These are phyloP conservation scores for Pharnaceum exiguum DNA, from an alignment of 148 eudicot genomes.

Conservation along the genomic window DNA sequence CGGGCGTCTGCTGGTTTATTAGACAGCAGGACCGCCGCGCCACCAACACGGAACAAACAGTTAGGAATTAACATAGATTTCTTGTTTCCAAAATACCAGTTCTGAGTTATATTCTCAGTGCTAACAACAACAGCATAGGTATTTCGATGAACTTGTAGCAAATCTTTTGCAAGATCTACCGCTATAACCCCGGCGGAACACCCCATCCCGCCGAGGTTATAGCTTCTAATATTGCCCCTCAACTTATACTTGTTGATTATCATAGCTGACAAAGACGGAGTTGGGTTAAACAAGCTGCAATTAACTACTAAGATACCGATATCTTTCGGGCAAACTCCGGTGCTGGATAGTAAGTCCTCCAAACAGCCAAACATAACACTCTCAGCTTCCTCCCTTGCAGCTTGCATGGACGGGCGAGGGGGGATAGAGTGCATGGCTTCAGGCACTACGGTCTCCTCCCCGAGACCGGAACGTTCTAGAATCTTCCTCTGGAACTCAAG, in stretches of 20 bases:
- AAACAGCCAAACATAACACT: constrained; percentile 49
- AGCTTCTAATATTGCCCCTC: constrained; percentile 47
- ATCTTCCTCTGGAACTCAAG: constrained; percentile 55
- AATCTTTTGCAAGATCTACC: constrained; percentile 50
- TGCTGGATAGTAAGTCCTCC: constrained; percentile 35
- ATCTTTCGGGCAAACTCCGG: constrained; percentile 34
- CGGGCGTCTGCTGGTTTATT: constrained; percentile 30
- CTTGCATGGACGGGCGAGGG: constrained; percentile 49
- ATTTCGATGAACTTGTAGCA: constrained; percentile 47
- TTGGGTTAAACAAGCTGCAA: constrained; percentile 58
- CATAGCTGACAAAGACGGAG: constrained; percentile 64
- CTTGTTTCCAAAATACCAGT: constrained; percentile 58
- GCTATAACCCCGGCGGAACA: constrained; percentile 62
- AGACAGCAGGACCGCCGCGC: constrained; percentile 50
- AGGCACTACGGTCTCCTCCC: constrained; percentile 51
- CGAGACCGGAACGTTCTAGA: constrained; percentile 51
- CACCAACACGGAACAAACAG: constrained; percentile 61
- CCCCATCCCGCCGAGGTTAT: constrained; percentile 65
- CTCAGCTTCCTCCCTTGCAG: constrained; percentile 55
- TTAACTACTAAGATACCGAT: constrained; percentile 56
- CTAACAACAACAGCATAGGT: constrained; percentile 54
- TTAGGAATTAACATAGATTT: constrained; percentile 65
- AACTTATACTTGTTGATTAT: constrained; percentile 49
- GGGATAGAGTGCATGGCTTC: constrained; percentile 44
- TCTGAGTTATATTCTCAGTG: constrained; percentile 57